Evolutionary conservation across 2,329 filamentous ascomycete species (phyloP).

Genomic region (Hansfordia pulvinata): DNA sequence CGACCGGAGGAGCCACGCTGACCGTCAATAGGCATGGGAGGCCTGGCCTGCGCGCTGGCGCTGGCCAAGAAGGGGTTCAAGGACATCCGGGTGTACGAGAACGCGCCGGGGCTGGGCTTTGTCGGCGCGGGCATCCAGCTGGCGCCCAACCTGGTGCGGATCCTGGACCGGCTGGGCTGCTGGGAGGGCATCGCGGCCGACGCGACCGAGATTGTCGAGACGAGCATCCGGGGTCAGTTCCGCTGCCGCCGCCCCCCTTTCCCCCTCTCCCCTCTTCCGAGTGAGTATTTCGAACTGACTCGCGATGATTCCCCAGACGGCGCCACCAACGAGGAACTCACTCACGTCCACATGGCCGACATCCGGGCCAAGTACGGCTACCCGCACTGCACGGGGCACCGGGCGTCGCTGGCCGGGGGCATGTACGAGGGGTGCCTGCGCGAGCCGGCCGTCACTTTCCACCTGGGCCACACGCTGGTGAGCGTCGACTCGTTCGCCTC

Average conservation of each 20-base stretch:
- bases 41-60: constrained; percentile 56
- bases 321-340: constrained; percentile 53
- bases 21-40: constrained; percentile 56
- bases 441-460: constrained; percentile 51
- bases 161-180: constrained; percentile 58
- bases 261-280: no score
- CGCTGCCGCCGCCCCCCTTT: constrained; percentile 23
- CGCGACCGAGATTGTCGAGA: constrained; percentile 56
- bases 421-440: constrained; percentile 58
- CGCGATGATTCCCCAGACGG: no score
- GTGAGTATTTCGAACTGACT: no score
- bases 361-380: constrained; percentile 57
- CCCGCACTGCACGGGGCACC: constrained; percentile 70
- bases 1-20: neutral
- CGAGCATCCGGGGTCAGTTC: constrained; percentile 40
- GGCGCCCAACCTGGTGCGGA: constrained; percentile 68
- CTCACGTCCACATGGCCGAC: constrained; percentile 55
- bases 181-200: constrained; percentile 59
- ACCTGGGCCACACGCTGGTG: constrained; percentile 45
- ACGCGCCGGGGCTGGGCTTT: constrained; percentile 60
- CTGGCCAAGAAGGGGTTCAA: constrained; percentile 66
- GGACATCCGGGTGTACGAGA: constrained; percentile 61
- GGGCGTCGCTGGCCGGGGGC: constrained; percentile 54
- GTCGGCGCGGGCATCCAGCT: constrained; percentile 78
- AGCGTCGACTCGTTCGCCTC: constrained; percentile 45